Base-by-base conservation (phyloP, 2,329 filamentous ascomycete genomes). In the Penicillium freii region DNA sequence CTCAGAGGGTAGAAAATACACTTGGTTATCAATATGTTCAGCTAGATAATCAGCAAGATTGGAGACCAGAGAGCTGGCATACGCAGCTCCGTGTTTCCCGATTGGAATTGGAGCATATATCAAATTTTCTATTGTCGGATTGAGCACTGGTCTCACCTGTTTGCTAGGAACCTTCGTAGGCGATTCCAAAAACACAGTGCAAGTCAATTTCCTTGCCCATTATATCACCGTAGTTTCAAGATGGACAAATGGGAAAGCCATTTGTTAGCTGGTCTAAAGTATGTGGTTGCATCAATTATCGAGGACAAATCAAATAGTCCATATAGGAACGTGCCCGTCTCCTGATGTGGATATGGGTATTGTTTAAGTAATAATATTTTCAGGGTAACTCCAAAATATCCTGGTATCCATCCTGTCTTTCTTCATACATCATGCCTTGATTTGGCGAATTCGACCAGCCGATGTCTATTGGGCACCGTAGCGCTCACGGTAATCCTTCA, bases 401-500 rank as follows among this genome's bases (percentile, higher is more conserved):
- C 57, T 67, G 62, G 62, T 64, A 70, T 69, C 62, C 63, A 60
- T 53, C 63, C 21, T 60, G 19, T 63, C 51, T 60, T 61, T 45
- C 54, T 54, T 61, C 57, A 71, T 56, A 71, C 66, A 58, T 67
- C 63, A 43, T 63, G 40, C 42, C 51, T 59, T 48, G 47, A 25
- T 54, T 60, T 39, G 8, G 15, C 19, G 34, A 13, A 38, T 39
- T 43, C 17, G 51, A 50, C 29, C 21, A 57, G 11, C 34, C n/a
- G 21, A n/a, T 48, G 25, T 57, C 58, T 72, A 72, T 49, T 72
- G 60, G 2, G 76, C 76, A 39, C 74, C 71, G 60, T 78, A 80
- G 56, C 72, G 73, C 45, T 69, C 69, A 45, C 89, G 85, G 75
- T 95, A 95, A 71, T 86, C 88, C 77, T 90, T 85, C 72, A 91